Conservation (phyloP, 2,329 filamentous ascomycete genomes). For the Chaetomiaceae sp. region DNA sequence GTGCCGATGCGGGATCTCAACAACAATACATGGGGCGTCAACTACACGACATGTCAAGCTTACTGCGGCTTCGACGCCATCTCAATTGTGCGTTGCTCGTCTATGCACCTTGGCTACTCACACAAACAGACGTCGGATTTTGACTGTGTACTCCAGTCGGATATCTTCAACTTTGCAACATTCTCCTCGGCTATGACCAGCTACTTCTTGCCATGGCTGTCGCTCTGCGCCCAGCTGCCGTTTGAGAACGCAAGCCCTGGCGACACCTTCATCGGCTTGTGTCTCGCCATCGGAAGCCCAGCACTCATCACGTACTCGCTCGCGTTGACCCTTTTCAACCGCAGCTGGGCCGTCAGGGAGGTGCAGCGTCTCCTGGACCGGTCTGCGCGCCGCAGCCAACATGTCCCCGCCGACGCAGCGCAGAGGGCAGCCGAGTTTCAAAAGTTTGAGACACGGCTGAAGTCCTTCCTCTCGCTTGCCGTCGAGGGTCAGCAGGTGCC, state of each 20-base stretch:
- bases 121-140: background rate
- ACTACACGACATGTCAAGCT: background rate
- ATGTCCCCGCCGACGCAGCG: background rate
- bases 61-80: background rate
- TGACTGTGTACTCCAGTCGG: too few relatives aligned
- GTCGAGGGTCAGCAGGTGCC: background rate
- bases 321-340: background rate
- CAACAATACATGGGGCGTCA: background rate
- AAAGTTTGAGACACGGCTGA: background rate
- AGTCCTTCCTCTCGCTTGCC: background rate
- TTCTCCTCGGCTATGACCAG: background rate
- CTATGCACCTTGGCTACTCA: background rate
- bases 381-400: background rate
- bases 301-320: background rate
- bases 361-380: background rate
- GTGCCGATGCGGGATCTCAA: background rate
- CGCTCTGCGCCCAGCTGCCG: background rate
- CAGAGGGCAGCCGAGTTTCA: background rate
- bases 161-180: background rate
- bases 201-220: background rate
- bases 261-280: background rate
- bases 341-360: background rate
- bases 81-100: background rate
- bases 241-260: background rate
- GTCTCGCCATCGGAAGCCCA: background rate